phyloP scores from a whole-genome alignment of 257 asterid genomes.

The Ligustrum vulgare region DNA sequence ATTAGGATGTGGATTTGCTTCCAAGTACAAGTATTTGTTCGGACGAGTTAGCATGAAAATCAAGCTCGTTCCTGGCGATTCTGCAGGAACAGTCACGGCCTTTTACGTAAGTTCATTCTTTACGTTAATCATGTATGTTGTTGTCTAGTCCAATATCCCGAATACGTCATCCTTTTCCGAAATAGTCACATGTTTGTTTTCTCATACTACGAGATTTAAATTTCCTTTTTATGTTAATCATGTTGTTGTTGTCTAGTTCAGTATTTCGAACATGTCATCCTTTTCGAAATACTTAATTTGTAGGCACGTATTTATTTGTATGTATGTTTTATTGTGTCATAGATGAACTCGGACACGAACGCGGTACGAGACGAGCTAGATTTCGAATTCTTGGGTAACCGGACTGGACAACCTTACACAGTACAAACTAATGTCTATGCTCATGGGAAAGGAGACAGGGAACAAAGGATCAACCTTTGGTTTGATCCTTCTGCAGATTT shows the following conservation, averaged over 20 bases:
- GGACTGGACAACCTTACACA: slow-evolving; percentile 85
- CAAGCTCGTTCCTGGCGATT: slow-evolving; percentile 18
- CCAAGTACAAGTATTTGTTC: slow-evolving; percentile 16
- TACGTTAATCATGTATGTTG: no score
- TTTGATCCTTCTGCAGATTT: slow-evolving; percentile 71
- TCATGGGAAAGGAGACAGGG: slow-evolving; percentile 79
- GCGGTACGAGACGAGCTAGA: slow-evolving; percentile 71
- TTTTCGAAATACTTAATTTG: no score
- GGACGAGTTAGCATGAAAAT: slow-evolving; percentile 15
- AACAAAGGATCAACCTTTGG: slow-evolving; percentile 87
- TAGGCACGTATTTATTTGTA: no score
- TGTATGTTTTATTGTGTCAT: not conserved
- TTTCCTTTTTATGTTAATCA: no score
- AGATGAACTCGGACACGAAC: slow-evolving; percentile 79
- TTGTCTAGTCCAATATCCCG: slow-evolving; percentile 6
- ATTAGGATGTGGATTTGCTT: slow-evolving; percentile 16
- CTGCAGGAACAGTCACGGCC: slow-evolving; percentile 18
- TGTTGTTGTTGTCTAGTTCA: slow-evolving; percentile 1
- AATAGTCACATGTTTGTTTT: no score
- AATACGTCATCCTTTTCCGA: no score
- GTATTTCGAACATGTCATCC: not conserved
- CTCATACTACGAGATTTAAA: no score
- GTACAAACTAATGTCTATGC: slow-evolving; percentile 86
- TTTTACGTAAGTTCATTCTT: slow-evolving; percentile 5
- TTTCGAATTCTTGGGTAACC: slow-evolving; percentile 88